Base-by-base conservation (phyloP, 306 rosid species). In the Luffa acutangula region DNA sequence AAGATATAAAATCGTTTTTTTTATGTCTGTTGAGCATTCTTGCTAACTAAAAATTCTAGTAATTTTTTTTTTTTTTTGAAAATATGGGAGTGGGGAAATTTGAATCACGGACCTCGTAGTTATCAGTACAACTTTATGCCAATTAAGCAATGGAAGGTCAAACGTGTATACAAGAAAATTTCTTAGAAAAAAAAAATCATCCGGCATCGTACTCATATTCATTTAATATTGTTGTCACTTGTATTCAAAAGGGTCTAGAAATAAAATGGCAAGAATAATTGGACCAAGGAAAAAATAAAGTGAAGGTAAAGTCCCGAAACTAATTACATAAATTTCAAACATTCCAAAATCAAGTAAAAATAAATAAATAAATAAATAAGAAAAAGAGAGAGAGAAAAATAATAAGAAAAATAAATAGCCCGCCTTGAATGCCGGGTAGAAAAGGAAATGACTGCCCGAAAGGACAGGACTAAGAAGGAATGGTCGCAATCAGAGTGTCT, bases 341-440 rank as follows among this genome's bases (percentile, higher is more conserved):
- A 46, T 42, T 5, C 3, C 5, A 20, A 70, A 43, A n/a, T 11
- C 1, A 3, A 42, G 9, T 43, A 1, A 45, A 70, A 42, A 69
- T 1, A 18, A 3, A 41, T 15, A 37, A 66, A 51, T 49, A 37
- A 15, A 65, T 69, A 11, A 71, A n/a, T n/a, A n/a, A n/a, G n/a
- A n/a, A n/a, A n/a, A n/a, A n/a, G n/a, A n/a, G n/a, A n/a, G n/a
- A n/a, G n/a, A n/a, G n/a, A 1, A 41, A 5, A 7, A 41, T 25
- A 25, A 25, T 25, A 20, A 0, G 1, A 1, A 10, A 39, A 42
- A 69, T 9, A 73, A 79, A 85, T 80, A 89, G 87, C 89, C 92
- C 88, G 87, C 86, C 82, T 85, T 85, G 90, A 85, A 86, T 88
- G 93, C 81, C 84, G 94, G 92, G 97, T 82, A 88, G 90, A 81